Evolutionary conservation across 768 basidiomycete genomes (phyloP), one percentile per base, ranked within the genome.

Genomic region (Calvatia gigantea): DNA sequence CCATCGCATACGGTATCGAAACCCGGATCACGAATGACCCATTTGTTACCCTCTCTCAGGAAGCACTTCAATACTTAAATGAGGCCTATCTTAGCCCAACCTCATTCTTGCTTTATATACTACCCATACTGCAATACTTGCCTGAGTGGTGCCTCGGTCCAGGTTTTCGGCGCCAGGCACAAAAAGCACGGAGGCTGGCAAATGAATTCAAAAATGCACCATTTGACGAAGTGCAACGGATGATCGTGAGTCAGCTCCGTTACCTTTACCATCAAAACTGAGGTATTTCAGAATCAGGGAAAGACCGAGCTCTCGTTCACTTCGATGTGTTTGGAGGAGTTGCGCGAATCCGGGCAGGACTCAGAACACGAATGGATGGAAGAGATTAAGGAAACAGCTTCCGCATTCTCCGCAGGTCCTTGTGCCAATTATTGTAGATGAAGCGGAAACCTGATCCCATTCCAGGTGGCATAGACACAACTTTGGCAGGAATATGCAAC

Each of bases 91-190:
- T 60, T 0, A 50, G 60, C 6, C 69, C 70, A 4, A 69, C 70
- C 0, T 60, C 58, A 2, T 71, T 66, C 51, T 46, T 73, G 2
- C 72, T 75, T 9, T 68, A 72, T 43, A 48, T 64, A 4, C 49
- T 69, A 17, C 67, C 67, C 4, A 38, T 53, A 2, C 58, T 81
- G 55, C 71, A 73, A 62, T 67, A 76, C 33, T 58, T 81, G 11
- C 79, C 80, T 0, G 65, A 59, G 33, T 81, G 77, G 76, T 39
- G 80, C 9, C 79, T 77, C 5, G 80, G 80, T 0, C 73, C 76
- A 9, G 70, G 70, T 1, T 81, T 80, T 54, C 69, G 78, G 59
- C 65, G 65, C 28, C 70, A 69, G 48, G 79, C 78, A 2, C 62
- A 64, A 29, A 29, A 19, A 17, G 75, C 74, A 73, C 67, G 64